Evolutionary conservation across 768 basidiomycete genomes (phyloP), one percentile per base, ranked within the genome.

Genomic region (Psilocybe azurescens): DNA sequence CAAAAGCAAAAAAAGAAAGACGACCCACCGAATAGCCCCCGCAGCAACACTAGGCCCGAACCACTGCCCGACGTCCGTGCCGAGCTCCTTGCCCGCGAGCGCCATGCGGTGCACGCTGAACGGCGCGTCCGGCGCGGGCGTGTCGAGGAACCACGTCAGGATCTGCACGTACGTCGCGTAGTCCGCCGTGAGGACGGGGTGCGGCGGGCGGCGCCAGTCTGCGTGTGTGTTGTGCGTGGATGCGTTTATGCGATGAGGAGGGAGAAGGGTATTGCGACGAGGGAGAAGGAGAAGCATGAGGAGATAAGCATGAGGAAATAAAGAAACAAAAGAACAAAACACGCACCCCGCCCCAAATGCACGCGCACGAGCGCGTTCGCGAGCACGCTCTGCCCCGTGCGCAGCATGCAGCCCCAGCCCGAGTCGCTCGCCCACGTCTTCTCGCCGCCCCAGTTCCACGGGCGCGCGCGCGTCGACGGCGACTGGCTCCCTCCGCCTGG

Each of bases 41-140:
- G 96, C 95, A n/a, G 97, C 97, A 0, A 93, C 95, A 71, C 93
- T 96, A 0, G 97, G 97, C 0, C 97, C 97, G 70, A 99, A 99
- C 97, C 97, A 99, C 74, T 95, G 91, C 1, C 97, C 97, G 0
- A 98, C 91, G 65, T 95, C 93, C 63, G 93, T 98, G 11, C 97
- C 97, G 1, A 98, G 83, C 67, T 95, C 91, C 71, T 98, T 96
- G 0, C 97, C 97, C 0, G 95, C 91, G 20, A 95, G 79, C 0
- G 96, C 96, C 91, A 99, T 97, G 51, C 94, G 86, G 75, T 99
- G 97, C 6, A 99, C 93, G 66, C 93, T 92, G 73, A 99, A 99
- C 0, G 97, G 97, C 16, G 90, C 88, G 32, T 89, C 80, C 0
- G 92, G 86, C 0, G 89, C 83, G 0, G 96, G 96, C 2, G 90